These are phyloP conservation scores for Gossypium herbaceum DNA, from an alignment of 345 rosid species.

Conservation along the genomic window DNA sequence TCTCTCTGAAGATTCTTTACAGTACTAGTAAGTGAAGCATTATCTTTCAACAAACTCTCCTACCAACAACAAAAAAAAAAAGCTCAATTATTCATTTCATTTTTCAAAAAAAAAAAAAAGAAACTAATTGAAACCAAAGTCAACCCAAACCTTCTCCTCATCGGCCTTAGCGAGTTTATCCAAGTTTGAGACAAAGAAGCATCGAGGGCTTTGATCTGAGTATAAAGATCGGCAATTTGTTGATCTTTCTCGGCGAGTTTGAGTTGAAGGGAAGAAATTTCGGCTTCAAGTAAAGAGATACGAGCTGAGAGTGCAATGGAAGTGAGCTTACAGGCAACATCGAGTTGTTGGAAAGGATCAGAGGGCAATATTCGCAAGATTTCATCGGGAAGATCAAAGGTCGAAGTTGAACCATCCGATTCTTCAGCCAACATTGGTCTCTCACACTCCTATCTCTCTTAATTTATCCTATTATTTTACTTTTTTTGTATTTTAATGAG, in stretches of 20 bases:
- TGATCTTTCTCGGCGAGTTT: conserved; percentile 60
- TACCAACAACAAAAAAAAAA: conserved; percentile 17
- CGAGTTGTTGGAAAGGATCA: conserved; percentile 92
- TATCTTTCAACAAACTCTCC: conserved; percentile 73
- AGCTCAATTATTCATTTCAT: neutral
- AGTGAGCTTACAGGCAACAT: conserved; percentile 94
- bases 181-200: conserved; percentile 53
- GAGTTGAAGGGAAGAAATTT: conserved; percentile 49
- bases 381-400: conserved; percentile 78
- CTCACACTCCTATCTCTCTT: neutral
- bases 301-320: conserved; percentile 89
- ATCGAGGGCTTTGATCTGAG: conserved; percentile 62
- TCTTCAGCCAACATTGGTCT: conserved; percentile 38
- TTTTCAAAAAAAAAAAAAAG: neutral
- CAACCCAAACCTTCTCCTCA: conserved; percentile 51
- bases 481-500: neutral
- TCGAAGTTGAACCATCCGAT: conserved; percentile 30
- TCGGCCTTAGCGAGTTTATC: conserved; percentile 57
- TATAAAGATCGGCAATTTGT: conserved; percentile 52
- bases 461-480: neutral
- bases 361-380: conserved; percentile 62
- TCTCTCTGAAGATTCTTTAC: conserved; percentile 90
- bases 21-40: conserved; percentile 49
- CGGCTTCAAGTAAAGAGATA: conserved; percentile 75
- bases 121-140: neutral